Conservation (phyloP, 257 asterid genomes). For the Nicotiana otophora region DNA sequence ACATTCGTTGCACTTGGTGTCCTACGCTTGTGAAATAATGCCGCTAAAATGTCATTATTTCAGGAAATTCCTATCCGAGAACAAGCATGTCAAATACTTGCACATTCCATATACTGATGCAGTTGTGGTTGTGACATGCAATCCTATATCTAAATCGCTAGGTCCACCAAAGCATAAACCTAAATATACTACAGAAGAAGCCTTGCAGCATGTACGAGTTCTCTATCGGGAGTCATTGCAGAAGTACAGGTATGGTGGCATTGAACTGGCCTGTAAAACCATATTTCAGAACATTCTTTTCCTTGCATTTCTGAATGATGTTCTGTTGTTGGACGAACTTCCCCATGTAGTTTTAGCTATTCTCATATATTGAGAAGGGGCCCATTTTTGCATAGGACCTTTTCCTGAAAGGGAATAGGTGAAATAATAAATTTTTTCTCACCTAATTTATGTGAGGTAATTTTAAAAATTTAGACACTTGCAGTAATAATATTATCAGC, state of each 20-base stretch:
- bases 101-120: conserved; percentile 89
- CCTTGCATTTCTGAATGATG: not conserved
- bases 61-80: conserved; percentile 82
- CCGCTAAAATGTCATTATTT: conserved; percentile 20
- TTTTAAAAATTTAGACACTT: not conserved
- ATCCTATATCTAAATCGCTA: conserved; percentile 70
- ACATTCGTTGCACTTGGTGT: not conserved
- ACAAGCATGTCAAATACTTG: conserved; percentile 90
- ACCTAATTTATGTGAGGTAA: not conserved
- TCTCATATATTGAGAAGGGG: not conserved
- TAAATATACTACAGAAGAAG: conserved; percentile 70
- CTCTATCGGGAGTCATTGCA: conserved; percentile 56
- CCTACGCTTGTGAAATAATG: not conserved
- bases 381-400: not conserved
- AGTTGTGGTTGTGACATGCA: conserved; percentile 86
- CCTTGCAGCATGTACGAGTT: conserved; percentile 61
- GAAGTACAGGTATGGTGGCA: conserved; percentile 54
- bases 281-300: not conserved
- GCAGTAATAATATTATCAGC: not conserved
- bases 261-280: not conserved
- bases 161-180: conserved; percentile 71
- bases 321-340: not conserved
- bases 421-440: not conserved
- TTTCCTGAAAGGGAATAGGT: not conserved
- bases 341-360: not conserved